Conservation (phyloP, 2,329 filamentous ascomycete species). For the Nectriaceae sp. region DNA sequence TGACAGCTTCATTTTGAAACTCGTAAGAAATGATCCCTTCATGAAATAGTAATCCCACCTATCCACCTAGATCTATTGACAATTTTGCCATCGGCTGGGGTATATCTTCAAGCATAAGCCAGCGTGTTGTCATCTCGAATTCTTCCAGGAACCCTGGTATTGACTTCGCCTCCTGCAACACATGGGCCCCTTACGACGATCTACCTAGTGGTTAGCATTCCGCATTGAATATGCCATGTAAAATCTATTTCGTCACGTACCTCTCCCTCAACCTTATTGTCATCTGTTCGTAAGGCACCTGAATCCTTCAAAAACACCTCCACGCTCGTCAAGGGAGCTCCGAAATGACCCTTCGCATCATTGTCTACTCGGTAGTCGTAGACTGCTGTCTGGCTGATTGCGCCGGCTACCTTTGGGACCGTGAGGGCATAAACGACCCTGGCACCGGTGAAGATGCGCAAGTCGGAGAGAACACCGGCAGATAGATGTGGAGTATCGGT, state of each 20-base stretch:
- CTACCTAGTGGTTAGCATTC: slow-evolving; percentile 39
- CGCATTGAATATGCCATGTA: background rate
- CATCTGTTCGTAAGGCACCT: slow-evolving; percentile 60
- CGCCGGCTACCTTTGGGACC: slow-evolving; percentile 80
- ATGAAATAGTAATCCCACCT: too few relatives aligned
- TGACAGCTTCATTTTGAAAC: too few relatives aligned
- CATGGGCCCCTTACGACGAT: slow-evolving; percentile 73
- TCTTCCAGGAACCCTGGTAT: slow-evolving; percentile 63
- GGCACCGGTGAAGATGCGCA: slow-evolving; percentile 78
- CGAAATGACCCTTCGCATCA: slow-evolving; percentile 65
- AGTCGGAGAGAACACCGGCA: slow-evolving; percentile 71
- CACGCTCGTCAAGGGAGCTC: slow-evolving; percentile 75
- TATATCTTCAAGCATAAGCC: slow-evolving; percentile 47
- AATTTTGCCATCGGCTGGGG: too few relatives aligned
- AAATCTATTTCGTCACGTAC: slow-evolving; percentile 45
- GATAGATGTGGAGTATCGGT: slow-evolving; percentile 64
- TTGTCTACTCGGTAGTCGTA: slow-evolving; percentile 76
- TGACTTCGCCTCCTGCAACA: slow-evolving; percentile 67
- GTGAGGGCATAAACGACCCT: slow-evolving; percentile 85
- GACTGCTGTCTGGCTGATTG: slow-evolving; percentile 82
- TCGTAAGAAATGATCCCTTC: too few relatives aligned
- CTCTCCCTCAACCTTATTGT: slow-evolving; percentile 63
- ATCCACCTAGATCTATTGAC: too few relatives aligned
- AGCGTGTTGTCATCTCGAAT: slow-evolving; percentile 76
- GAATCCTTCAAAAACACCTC: slow-evolving; percentile 75